Evolutionary conservation across 306 rosid species (phyloP), one percentile per base, ranked within the genome.

Genomic region (Datisca glomerata): DNA sequence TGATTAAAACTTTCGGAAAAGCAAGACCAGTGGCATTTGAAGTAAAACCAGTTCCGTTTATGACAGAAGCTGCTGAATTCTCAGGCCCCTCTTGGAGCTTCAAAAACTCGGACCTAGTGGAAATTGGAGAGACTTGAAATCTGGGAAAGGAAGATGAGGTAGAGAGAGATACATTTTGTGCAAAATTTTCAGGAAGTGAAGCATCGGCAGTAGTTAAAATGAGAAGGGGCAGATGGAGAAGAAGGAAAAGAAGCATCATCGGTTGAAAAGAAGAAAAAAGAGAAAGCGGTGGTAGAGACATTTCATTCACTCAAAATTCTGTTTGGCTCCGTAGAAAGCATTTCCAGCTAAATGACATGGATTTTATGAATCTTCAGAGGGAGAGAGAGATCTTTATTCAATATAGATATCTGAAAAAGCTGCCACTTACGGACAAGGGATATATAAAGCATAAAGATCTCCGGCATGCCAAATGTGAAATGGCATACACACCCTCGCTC

Each of bases 351-450:
- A 60, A 49, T n/a, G 3, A 34, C 24, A 24, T 10, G 34, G 8
- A 40, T 15, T n/a, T 12, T 7, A 24, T 29, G 28, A 33, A 4
- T 34, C 19, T 11, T 16, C 4, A 31, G n/a, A 15, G 35, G 4
- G 19, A 17, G 42, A 39, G 20, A 1, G 13, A 7, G 48, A 28
- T n/a, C n/a, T n/a, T n/a, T n/a, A n/a, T n/a, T n/a, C n/a, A n/a
- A n/a, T n/a, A 36, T 23, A n/a, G 57, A 44, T 45, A 41, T 45
- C 46, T 28, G 55, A 14, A 5, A 41, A 60, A 47, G 67, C 65
- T 55, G 65, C 64, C 41, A 18, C 25, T 34, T 60, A 67, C 44
- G 52, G 47, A 57, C 62, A 18, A 24, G 20, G 18, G 24, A 43
- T 37, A 29, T 18, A 21, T 21, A 21, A 21, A n/a, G n/a, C n/a